Conservation (phyloP, 441 rosid species). For the Hypseocharis bilobata region DNA sequence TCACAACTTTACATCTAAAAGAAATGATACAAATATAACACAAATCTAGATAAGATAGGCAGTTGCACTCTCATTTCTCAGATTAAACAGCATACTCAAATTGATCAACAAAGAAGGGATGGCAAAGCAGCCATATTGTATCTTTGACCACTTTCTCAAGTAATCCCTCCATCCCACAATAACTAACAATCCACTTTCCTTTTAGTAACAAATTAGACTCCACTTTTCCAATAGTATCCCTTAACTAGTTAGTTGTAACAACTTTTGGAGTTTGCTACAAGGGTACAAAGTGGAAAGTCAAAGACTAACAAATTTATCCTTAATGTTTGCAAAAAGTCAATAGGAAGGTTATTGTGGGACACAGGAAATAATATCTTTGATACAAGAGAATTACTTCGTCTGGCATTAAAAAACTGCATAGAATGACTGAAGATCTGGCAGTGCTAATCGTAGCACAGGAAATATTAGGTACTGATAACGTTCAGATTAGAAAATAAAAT, state of each 20-base stretch:
- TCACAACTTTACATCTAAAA: slow-evolving; percentile 13
- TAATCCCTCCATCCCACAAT: no score
- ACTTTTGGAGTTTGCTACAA: no score
- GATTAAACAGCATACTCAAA: not conserved
- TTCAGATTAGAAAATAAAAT: not conserved
- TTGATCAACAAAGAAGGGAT: not conserved
- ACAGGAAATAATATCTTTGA: not conserved
- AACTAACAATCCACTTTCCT: no score
- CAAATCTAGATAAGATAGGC: not conserved
- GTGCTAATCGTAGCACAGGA: not conserved
- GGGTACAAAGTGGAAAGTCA: no score
- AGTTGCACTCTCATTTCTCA: not conserved
- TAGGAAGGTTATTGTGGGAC: no score
- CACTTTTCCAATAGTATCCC: no score
- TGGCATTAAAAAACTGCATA: not conserved
- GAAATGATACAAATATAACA: not conserved
- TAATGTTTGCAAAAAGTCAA: no score
- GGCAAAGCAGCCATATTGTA: not conserved
- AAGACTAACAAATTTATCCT: no score
- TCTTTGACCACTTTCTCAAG: not conserved
- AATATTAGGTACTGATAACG: no score
- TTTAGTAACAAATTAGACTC: no score
- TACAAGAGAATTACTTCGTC: not conserved
- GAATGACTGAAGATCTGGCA: not conserved
- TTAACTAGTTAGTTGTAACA: no score